Conservation (phyloP, 257 asterid genomes). For the Salvia splendens region DNA sequence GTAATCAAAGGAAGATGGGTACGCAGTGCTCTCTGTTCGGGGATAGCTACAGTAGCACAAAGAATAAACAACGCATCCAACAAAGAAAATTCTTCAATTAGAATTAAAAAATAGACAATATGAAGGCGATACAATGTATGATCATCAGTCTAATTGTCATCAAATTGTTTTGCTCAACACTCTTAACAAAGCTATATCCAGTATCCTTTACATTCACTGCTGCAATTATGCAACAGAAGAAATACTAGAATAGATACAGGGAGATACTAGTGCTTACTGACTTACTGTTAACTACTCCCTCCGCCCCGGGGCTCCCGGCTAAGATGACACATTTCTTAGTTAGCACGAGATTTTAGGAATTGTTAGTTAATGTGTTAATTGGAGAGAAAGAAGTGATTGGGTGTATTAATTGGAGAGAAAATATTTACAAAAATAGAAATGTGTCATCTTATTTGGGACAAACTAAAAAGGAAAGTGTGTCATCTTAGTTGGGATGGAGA, state of each 20-base stretch:
- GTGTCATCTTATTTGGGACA: too few relatives aligned
- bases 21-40: conserved; percentile 93
- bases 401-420: too few relatives aligned
- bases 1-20: conserved; percentile 87
- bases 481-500: too few relatives aligned
- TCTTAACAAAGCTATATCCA: background rate
- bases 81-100: conserved; percentile 12
- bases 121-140: conserved; percentile 11
- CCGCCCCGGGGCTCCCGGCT: too few relatives aligned
- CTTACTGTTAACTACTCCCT: too few relatives aligned
- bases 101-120: conserved; percentile 22
- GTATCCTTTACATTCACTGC: conserved; percentile 3
- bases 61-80: conserved; percentile 6
- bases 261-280: background rate
- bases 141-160: conserved; percentile 16
- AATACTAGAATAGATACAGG: conserved; percentile 4
- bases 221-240: background rate
- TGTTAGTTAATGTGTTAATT: too few relatives aligned
- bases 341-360: too few relatives aligned
- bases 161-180: conserved; percentile 15
- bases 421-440: too few relatives aligned
- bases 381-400: too few relatives aligned
- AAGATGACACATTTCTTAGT: too few relatives aligned
- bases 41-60: conserved; percentile 63
- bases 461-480: too few relatives aligned